Evolutionary conservation across 352 stramenopile species (phyloP), one percentile per base, ranked within the genome.

Genomic region (Phytophthora podocarpi): DNA sequence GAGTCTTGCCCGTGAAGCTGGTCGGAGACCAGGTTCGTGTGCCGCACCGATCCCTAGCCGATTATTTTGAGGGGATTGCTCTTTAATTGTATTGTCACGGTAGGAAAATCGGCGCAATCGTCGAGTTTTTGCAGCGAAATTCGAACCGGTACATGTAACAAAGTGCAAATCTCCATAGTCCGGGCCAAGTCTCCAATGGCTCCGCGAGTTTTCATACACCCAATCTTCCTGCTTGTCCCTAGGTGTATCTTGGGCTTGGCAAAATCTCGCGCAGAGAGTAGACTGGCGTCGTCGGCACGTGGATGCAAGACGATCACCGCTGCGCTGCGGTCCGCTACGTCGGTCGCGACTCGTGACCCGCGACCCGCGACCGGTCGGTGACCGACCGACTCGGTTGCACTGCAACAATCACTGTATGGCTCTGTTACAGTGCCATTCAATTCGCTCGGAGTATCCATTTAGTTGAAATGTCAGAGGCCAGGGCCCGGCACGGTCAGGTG

Each of bases 121-220:
- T 21, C 46, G 15, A 49, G 58, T 54, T 54, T 66, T 54, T 66
- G 57, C 40, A 59, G 20, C 39, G 41, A 54, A 60, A 35, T 54
- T 65, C 57, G 57, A 65, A 65, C n/a, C n/a, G n/a, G n/a, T n/a
- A 46, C 53, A 15, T n/a, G 40, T 23, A 47, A 60, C 52, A n/a
- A 36, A 61, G 31, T 61, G 23, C 41, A 35, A 46, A 30, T 41
- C 39, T 53, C 30, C 20, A 48, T 18, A 34, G 34, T 41, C 12
- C 15, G n/a, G n/a, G 34, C 15, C 15, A 15, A 26, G 12, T 5
- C 18, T 43, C 40, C 53, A 54, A 46, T 43, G n/a, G 34, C 30
- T 11, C 30, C 21, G 41, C 53, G 34, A 55, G 42, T 56, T 55
- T 62, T 63, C 54, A 41, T 35, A 56, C 43, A 62, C 53, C 36